Conservation (phyloP, 805 yeast genomes). For the Tetrapisispora fleetii region DNA sequence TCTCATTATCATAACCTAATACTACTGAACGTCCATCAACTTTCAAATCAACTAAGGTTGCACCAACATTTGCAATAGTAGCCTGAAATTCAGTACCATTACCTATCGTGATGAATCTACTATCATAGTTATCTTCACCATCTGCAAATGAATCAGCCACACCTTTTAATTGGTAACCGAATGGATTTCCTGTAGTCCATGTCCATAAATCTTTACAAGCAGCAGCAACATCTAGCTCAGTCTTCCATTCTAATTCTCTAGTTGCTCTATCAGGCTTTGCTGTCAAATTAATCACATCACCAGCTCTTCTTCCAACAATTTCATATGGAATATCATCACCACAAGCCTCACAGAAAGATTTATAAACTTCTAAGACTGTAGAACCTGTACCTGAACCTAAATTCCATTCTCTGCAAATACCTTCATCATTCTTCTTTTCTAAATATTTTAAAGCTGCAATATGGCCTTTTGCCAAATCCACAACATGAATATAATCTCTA, state of each 20-base stretch:
- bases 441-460: slow-evolving; percentile 58
- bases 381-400: slow-evolving; percentile 76
- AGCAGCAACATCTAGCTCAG: slow-evolving; percentile 43
- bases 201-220: slow-evolving; percentile 71
- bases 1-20: slow-evolving; percentile 31
- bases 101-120: slow-evolving; percentile 25
- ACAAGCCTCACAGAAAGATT: slow-evolving; percentile 54
- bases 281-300: slow-evolving; percentile 69
- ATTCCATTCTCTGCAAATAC: slow-evolving; percentile 69
- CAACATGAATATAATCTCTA: slow-evolving; percentile 73
- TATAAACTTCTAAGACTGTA: slow-evolving; percentile 62
- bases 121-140: slow-evolving; percentile 17
- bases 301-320: slow-evolving; percentile 57
- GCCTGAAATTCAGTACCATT: slow-evolving; percentile 30
- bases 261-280: slow-evolving; percentile 63
- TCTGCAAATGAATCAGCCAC: slow-evolving; percentile 16
- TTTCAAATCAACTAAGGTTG: slow-evolving; percentile 36
- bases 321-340: slow-evolving; percentile 57
- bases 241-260: slow-evolving; percentile 54
- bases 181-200: slow-evolving; percentile 64
- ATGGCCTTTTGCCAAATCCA: slow-evolving; percentile 72
- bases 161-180: slow-evolving; percentile 38
- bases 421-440: slow-evolving; percentile 27
- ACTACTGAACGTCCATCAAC: slow-evolving; percentile 34
- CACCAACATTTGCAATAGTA: slow-evolving; percentile 41